phyloP scores from a whole-genome alignment of 2,329 filamentous ascomycete species.

The Tricladium varicosporioides region DNA sequence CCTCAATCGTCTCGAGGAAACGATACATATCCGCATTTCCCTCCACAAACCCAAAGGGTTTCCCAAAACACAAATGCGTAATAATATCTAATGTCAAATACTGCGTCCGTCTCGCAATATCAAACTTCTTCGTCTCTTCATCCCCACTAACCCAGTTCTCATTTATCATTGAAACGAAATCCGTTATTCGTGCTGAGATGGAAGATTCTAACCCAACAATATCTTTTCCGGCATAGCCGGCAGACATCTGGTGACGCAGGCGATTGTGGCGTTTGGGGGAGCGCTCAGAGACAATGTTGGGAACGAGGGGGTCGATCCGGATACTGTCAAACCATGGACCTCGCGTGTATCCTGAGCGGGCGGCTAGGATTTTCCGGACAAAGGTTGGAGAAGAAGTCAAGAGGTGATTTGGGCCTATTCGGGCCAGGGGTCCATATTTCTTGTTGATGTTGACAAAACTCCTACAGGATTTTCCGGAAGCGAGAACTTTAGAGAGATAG shows the following conservation, averaged over 20 bases:
- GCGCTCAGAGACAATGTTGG: slow-evolving; percentile 2
- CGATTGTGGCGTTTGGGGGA: slow-evolving; percentile 37
- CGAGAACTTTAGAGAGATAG: background rate
- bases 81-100: slow-evolving; percentile 56
- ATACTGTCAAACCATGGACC: background rate
- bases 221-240: slow-evolving; percentile 53
- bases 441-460: background rate
- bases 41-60: slow-evolving; percentile 49
- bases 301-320: background rate
- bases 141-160: slow-evolving; percentile 46
- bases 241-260: slow-evolving; percentile 47
- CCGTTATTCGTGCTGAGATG: slow-evolving; percentile 46
- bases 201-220: slow-evolving; percentile 47
- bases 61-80: slow-evolving; percentile 50
- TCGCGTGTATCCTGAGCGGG: background rate
- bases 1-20: slow-evolving; percentile 45
- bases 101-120: slow-evolving; percentile 44
- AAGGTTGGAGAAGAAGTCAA: background rate
- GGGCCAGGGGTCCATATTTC: background rate
- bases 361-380: background rate
- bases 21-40: slow-evolving; percentile 47
- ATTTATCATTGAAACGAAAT: slow-evolving; percentile 47
- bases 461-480: background rate
- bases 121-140: slow-evolving; percentile 43
- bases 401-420: background rate